A percentile compares a stretch with the other conserved stretches of the same genome.
Conservation (phyloP, 2,329 filamentous ascomycete species). For the Ceratocystis albifundus region DNA sequence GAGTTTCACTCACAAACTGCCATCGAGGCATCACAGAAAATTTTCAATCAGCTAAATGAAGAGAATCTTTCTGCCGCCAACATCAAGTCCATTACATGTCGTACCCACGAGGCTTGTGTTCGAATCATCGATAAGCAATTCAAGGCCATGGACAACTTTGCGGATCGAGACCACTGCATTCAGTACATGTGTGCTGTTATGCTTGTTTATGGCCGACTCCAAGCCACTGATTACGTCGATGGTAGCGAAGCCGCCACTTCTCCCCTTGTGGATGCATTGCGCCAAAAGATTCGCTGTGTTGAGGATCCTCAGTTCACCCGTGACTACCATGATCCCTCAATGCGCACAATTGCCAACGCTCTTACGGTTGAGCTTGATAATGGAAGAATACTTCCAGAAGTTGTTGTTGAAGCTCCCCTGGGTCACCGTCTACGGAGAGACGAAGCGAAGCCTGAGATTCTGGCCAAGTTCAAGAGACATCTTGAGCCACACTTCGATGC, state of each 20-base stretch:
- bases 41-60: constrained; percentile 69
- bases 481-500: constrained; percentile 70
- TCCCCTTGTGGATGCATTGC: constrained; percentile 76
- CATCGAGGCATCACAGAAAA: constrained; percentile 83
- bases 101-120: constrained; percentile 95
- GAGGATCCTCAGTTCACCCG: constrained; percentile 89
- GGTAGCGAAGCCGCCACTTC: constrained; percentile 85
- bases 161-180: constrained; percentile 97
- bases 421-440: constrained; percentile 84
- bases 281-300: constrained; percentile 88
- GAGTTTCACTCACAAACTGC: constrained; percentile 99
- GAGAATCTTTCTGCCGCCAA: constrained; percentile 86
- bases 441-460: constrained; percentile 94
- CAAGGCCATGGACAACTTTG: constrained; percentile 99
- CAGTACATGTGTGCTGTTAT: constrained; percentile 98
- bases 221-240: constrained; percentile 87
- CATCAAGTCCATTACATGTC: constrained; percentile 85
- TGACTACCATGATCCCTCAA: constrained; percentile 88
- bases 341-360: constrained; percentile 95
- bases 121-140: constrained; percentile 99
- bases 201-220: constrained; percentile 88
- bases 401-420: constrained; percentile 84
- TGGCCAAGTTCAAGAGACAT: constrained; percentile 92
- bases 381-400: constrained; percentile 80
- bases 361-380: constrained; percentile 91